phyloP scores from a whole-genome alignment of 495 filamentous ascomycete genomes.

The Hypoxylon crocopeplum region DNA sequence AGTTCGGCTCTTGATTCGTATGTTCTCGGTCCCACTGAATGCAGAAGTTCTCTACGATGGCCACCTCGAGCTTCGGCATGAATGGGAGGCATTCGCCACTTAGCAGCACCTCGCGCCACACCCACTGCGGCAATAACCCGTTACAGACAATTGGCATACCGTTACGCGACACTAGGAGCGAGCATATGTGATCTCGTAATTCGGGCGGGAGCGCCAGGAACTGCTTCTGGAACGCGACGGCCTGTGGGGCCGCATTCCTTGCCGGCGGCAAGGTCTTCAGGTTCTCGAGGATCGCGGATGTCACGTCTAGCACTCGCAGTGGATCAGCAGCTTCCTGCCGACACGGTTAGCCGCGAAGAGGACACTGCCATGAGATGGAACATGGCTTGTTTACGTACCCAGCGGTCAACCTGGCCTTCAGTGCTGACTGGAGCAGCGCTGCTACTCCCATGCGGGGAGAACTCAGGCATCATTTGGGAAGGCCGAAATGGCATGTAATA shows the following conservation, averaged over 20 bases:
- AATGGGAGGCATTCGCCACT: constrained; percentile 11
- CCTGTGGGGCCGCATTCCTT: not conserved
- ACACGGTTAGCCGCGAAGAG: not conserved
- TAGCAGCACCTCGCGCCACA: constrained; percentile 22
- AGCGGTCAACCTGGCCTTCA: not conserved
- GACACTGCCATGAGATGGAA: not conserved
- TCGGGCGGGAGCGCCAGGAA: constrained; percentile 9
- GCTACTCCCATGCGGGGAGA: not conserved
- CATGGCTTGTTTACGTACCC: constrained; percentile 12
- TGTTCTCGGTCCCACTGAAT: not conserved
- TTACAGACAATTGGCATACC: constrained; percentile 13
- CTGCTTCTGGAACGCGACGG: not conserved
- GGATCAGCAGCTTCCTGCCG: constrained; percentile 15
- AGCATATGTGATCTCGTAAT: constrained; percentile 11
- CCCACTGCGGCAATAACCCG: constrained; percentile 11
- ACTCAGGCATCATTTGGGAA: not conserved
- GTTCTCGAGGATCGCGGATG: constrained; percentile 13
- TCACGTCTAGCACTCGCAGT: constrained; percentile 1
- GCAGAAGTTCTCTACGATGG: constrained; percentile 6
- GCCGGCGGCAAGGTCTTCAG: constrained; percentile 2
- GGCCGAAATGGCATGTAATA: constrained; percentile 21
- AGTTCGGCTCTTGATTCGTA: constrained; percentile 10
- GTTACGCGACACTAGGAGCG: constrained; percentile 3
- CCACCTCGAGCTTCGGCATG: constrained; percentile 1
- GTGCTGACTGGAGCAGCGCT: not conserved